Evolutionary conservation across 78 protist genomes (phyloP).

Genomic region (Dictyostelium capitatum): DNA sequence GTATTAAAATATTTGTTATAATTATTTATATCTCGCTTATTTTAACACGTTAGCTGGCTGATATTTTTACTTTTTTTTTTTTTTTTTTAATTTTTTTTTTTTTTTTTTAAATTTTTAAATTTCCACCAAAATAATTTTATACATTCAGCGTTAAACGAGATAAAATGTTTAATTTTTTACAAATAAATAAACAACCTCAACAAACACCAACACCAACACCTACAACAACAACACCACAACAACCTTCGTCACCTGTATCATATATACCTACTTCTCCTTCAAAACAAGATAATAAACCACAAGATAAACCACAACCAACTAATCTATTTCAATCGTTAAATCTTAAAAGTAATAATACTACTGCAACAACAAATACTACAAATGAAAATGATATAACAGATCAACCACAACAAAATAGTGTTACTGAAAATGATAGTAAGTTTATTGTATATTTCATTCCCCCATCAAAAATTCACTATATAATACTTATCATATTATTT

Average conservation of each 20-base stretch:
- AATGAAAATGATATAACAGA: neutral
- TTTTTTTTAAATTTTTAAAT: too few species aligned
- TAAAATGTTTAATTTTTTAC: slow-evolving; percentile 1
- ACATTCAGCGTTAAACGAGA: too few species aligned
- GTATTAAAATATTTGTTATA: too few species aligned
- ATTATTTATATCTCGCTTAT: too few species aligned
- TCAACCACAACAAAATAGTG: neutral
- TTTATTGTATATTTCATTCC: neutral
- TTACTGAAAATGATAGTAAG: neutral
- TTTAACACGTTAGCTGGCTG: too few species aligned
- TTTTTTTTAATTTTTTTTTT: too few species aligned
- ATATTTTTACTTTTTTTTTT: too few species aligned
- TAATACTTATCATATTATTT: neutral
- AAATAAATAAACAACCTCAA: neutral
- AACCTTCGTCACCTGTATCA: neutral
- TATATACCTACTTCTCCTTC: neutral
- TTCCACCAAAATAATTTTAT: too few species aligned
- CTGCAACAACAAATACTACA: neutral
- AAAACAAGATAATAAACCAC: neutral
- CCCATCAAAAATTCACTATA: neutral
- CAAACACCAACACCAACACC: neutral
- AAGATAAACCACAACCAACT: neutral
- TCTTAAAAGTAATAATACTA: neutral
- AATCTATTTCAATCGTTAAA: slow-evolving; percentile 22
- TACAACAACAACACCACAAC: neutral